Evolutionary conservation across 164 flowering plant species (phyloP), one percentile per base, ranked within the genome.

Genomic region (Cinnamomum micranthum): DNA sequence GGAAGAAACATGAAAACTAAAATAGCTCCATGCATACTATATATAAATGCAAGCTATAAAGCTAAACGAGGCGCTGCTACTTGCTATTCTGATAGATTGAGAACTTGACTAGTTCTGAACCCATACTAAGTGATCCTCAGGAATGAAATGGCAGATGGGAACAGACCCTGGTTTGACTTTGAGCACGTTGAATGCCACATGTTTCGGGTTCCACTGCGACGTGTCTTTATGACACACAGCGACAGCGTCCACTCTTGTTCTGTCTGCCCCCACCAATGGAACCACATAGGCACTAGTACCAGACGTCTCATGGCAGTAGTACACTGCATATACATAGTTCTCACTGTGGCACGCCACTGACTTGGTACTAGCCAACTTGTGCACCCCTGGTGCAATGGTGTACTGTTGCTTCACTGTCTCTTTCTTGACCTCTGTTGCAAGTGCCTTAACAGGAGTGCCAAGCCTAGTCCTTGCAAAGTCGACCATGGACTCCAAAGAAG

Each of bases 81-180:
- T 41, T 41, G 10, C 47, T 41, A 7, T 2, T 41, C 10, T 1
- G 5, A 41, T 41, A 7, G 47, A 41, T 41, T 41, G 47, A 41
- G 47, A 41, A 41, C 47, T 41, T 41, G 6, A 41, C 23, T 51
- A 52, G 10, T 52, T 70, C 12, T 28, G 51, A 24, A 72, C 73
- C 85, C 81, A 82, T 4, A 74, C 76, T 23, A 81, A 17, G 55
- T 82, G 78, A 77, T 79, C 83, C 68, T 79, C 73, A 2, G 78
- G 82, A 67, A 83, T 74, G 77, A 81, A 83, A 63, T 83, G 86
- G 70, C 86, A 81, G 50, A 83, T 28, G 13, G 86, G 81, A 55
- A 73, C 81, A 73, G 75, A 74, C n/a, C 86, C 86, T 4, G 86
- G 82, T 67, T 83, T 71, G 19, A 81, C 82, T 65, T 81, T 79